phyloP scores from a whole-genome alignment of 2,329 filamentous ascomycete species.

The Rhynchosporium secalis region DNA sequence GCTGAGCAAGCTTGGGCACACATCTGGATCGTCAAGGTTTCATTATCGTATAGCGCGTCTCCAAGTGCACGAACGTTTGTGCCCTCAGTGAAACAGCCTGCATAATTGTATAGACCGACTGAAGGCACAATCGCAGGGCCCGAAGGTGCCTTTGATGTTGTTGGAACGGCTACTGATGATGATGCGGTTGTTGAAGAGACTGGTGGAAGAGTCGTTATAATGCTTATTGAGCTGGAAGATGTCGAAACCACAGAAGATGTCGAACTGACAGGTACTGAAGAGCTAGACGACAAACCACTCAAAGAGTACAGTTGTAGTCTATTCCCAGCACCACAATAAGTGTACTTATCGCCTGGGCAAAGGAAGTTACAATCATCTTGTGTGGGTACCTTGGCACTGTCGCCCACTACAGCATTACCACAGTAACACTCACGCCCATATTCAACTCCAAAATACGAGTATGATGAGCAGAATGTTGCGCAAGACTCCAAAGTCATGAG shows the following conservation, averaged over 20 bases:
- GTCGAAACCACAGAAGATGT: background rate
- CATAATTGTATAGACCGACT: slow-evolving; percentile 29
- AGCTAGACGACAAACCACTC: slow-evolving; percentile 10
- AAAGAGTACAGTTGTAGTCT: slow-evolving; percentile 24
- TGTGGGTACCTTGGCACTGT: slow-evolving; percentile 30
- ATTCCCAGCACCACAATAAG: slow-evolving; percentile 39
- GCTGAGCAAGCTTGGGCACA: slow-evolving; percentile 31
- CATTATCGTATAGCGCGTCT: slow-evolving; percentile 25
- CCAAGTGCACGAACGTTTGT: slow-evolving; percentile 32
- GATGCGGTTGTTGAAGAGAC: slow-evolving; percentile 1
- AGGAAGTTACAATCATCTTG: slow-evolving; percentile 31
- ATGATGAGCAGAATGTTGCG: slow-evolving; percentile 35
- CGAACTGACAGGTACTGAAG: background rate
- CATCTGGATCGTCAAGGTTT: slow-evolving; percentile 36
- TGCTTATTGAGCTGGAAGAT: slow-evolving; percentile 5
- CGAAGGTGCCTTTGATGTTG: slow-evolving; percentile 24
- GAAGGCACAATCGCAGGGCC: slow-evolving; percentile 26
- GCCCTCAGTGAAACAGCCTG: slow-evolving; percentile 39
- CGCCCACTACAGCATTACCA: slow-evolving; percentile 33
- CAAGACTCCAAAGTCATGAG: slow-evolving; percentile 42
- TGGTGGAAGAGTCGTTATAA: background rate
- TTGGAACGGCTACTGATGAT: slow-evolving; percentile 2
- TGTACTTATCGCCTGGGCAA: slow-evolving; percentile 32
- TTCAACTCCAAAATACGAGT: slow-evolving; percentile 43
- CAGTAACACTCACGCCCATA: slow-evolving; percentile 43